Base-by-base conservation (phyloP, 768 basidiomycete genomes). In the Mycena floridula region DNA sequence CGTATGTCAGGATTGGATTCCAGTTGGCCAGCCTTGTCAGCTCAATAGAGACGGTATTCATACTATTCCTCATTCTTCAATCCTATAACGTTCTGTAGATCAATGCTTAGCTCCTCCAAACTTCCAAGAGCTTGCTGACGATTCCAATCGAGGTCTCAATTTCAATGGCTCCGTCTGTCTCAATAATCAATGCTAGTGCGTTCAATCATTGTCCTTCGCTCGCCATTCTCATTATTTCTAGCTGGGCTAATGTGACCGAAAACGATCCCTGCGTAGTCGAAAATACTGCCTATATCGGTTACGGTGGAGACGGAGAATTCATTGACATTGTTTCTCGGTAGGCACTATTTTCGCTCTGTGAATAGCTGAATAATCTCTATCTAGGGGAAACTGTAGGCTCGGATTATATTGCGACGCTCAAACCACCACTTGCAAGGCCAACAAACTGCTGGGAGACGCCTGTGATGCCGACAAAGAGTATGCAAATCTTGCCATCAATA, bases 111-210 rank as follows among this genome's bases (percentile, higher is more conserved):
- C 69, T 0, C 87, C 89, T 5, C 73, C 79, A 4, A 84, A 91
- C 57, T 77, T 65, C 53, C 61, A 62, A 45, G 76, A 84, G 7
- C 70, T 87, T 20, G 67, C 72, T 11, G 89, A 93, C 53, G 72
- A 62, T 13, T 76, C 72, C 28, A 79, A 80, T 16, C 74, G 77
- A 18, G 82, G 85, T 27, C 75, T 79, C 30, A 85, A 93, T 60
- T 67, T 81, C 49, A 89, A 94, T 55, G 90, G 90, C 23, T 79
- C 87, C 3, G 72, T 92, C 16, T 94, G 92, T 59, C 72, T 95
- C 41, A 86, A 89, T 56, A 83, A 81, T 56, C 60, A 73, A 3
- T 93, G 91, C 85, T 80, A 83, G 89, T 91, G 59, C 27, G 82
- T 69, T 20, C 22, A 24, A 49, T 50, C 7, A 38, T 25, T 22